Evolutionary conservation across 108 stramenopile species (phyloP), one percentile per base, ranked within the genome.

Genomic region (Parietichytrium sp.): DNA sequence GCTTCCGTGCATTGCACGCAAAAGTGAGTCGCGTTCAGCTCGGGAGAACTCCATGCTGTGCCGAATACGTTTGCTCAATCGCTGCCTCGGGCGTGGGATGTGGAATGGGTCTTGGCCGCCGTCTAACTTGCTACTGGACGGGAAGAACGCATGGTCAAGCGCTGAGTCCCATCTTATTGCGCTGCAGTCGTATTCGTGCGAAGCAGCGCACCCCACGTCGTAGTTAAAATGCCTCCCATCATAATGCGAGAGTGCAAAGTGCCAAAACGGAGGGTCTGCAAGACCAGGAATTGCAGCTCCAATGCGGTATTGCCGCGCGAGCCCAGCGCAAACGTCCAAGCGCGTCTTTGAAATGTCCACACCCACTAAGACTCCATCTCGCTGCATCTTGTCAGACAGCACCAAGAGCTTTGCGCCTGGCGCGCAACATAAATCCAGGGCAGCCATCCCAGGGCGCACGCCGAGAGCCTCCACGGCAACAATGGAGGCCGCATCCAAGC

Each of bases 361-460:
- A 10, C 61, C 61, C 33, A 72, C 61, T 6, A 72, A 25, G 6
- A 20, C 25, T 16, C 61, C 61, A 33, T 72, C 20, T 13, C 45
- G 61, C 38, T 8, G 38, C 6, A 72, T 33, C 15, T 42, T 33
- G 45, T 72, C 61, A 6, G 61, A 33, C 7, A 72, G 36, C 10
- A 72, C 20, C 38, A 23, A 45, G 38, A 72, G 42, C 42, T 72
- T 72, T 45, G 61, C 61, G 12, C 61, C 61, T 47, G 61, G 61
- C 38, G 61, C 61, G 45, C 61, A 72, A 20, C 61, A 72, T n/a
- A 72, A n/a, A 3, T 72, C 61, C 1, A 72, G 61, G n/a, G 33
- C 61, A 7, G 61, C 61, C 13, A 45, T 33, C 20, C 61, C 61
- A 16, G 18, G 20, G 13, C 20, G 33, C 13, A 72, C 38, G 61